A percentile compares a stretch with the other conserved stretches of the same genome.
Evolutionary conservation across 225 moss, liverwort and hornwort genomes (phyloP).

Genomic region (Marchantia paleacea): DNA sequence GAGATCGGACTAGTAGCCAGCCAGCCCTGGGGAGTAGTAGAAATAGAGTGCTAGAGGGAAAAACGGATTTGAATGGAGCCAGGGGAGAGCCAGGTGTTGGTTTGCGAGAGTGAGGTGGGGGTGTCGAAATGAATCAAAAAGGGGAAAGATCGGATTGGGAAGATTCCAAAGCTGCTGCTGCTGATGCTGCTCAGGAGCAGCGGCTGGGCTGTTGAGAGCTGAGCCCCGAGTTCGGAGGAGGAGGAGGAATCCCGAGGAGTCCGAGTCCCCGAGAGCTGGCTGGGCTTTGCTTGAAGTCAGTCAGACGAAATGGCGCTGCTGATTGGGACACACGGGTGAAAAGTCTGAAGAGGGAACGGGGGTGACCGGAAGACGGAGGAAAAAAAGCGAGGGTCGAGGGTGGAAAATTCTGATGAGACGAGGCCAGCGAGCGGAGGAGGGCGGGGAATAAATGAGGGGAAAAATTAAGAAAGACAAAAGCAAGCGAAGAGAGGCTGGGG

Average conservation of each 20-base stretch:
- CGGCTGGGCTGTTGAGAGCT: not conserved
- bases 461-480: slow-evolving; percentile 19
- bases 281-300: slow-evolving; percentile 11
- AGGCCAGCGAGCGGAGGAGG: too few relatives aligned
- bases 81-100: not conserved
- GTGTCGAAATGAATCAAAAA: slow-evolving; percentile 10
- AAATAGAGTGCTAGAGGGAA: not conserved
- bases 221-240: not conserved
- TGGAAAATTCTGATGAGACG: not conserved
- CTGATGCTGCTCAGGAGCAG: too few relatives aligned
- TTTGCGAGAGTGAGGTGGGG: not conserved
- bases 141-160: not conserved
- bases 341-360: slow-evolving; percentile 12
- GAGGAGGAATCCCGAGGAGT: not conserved
- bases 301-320: not conserved
- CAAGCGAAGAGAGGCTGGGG: not conserved
- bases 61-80: not conserved
- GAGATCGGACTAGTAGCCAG: slow-evolving; percentile 14
- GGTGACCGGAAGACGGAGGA: slow-evolving; percentile 28
- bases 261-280: not conserved
- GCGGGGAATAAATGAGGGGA: slow-evolving; percentile 29
- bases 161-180: slow-evolving; percentile 10
- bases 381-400: not conserved
- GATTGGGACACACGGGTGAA: slow-evolving; percentile 10
- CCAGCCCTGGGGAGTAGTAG: slow-evolving; percentile 11